Base-by-base conservation (phyloP, 306 rosid species). In the Prunus fruticosa region DNA sequence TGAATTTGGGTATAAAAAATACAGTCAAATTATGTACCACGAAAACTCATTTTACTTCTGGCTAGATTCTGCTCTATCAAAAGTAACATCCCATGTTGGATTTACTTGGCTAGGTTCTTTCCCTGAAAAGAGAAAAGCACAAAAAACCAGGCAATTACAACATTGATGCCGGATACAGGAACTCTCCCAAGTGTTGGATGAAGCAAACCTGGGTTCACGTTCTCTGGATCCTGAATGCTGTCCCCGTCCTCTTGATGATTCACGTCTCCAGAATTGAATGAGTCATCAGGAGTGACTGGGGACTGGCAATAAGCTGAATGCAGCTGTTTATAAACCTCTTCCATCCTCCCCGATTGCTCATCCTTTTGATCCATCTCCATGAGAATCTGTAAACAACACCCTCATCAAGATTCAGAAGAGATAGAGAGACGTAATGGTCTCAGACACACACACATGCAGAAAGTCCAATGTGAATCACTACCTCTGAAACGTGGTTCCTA, bases 301-400 rank as follows among this genome's bases (percentile, higher is more conserved):
- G 85, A 73, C 73, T 90, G 97, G 84, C 88, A 82, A 74, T 95
- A 95, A 0, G 89, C 88, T 70, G 92, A 50, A 14, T 38, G 93
- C 68, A 95, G 52, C 64, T 78, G 86, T 69, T 82, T 73, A 82
- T 89, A 83, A 51, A 80, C 74, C 78, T 91, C 89, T 69, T 87
- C 91, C 90, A 85, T 71, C 82, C 65, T 84, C 72, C 91, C 90
- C 60, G 61, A 61, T 34, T 77, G 86, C 57, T 91, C 87, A 75
- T 95, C 99, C 87, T 82, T 86, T 57, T 65, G 57, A 74, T 95
- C 99, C 99, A 95, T 87, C 73, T 92, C 96, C 41, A 91, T 91
- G 14, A 95, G 86, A 75, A 83, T 76, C 99, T 95, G 84, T 15
- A 73, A 78, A 71, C 53, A 71, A 64, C 56, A 63, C 20, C 22